These are phyloP conservation scores for Cinchona pubescens DNA, from an alignment of 257 asterid species.

Conservation along the genomic window DNA sequence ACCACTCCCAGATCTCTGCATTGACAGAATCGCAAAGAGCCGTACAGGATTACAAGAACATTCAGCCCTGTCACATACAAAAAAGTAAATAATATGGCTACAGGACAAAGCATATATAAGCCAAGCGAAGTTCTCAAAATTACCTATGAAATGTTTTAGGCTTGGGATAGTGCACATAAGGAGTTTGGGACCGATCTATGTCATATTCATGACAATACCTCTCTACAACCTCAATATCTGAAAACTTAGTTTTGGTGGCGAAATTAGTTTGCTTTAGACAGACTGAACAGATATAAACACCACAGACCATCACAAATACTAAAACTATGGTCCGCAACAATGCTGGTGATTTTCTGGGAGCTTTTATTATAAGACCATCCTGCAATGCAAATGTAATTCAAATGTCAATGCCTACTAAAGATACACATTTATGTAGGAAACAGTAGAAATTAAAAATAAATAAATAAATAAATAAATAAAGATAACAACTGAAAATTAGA, in stretches of 20 bases:
- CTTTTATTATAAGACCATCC: conserved; percentile 59
- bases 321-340: conserved; percentile 61
- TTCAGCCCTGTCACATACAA: conserved; percentile 49
- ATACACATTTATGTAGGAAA: neutral
- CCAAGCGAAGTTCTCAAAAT: neutral
- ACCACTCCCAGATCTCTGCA: conserved; percentile 98
- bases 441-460: neutral
- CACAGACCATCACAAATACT: conserved; percentile 62
- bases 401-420: conserved; percentile 14
- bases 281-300: conserved; percentile 68
- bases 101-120: neutral
- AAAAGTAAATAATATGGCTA: neutral
- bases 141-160: conserved; percentile 78
- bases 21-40: conserved; percentile 67
- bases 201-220: conserved; percentile 32
- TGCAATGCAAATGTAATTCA: conserved; percentile 30
- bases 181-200: conserved; percentile 53
- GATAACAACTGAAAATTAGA: neutral
- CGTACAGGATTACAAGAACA: conserved; percentile 84
- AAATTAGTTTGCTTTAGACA: conserved; percentile 60
- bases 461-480: conserved; percentile 5
- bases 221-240: conserved; percentile 32
- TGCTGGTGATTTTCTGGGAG: conserved; percentile 73
- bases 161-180: conserved; percentile 67
- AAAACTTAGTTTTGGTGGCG: conserved; percentile 29